These are phyloP conservation scores for Elaphomyces granulatus DNA, from an alignment of 495 filamentous ascomycete genomes.

Conservation along the genomic window DNA sequence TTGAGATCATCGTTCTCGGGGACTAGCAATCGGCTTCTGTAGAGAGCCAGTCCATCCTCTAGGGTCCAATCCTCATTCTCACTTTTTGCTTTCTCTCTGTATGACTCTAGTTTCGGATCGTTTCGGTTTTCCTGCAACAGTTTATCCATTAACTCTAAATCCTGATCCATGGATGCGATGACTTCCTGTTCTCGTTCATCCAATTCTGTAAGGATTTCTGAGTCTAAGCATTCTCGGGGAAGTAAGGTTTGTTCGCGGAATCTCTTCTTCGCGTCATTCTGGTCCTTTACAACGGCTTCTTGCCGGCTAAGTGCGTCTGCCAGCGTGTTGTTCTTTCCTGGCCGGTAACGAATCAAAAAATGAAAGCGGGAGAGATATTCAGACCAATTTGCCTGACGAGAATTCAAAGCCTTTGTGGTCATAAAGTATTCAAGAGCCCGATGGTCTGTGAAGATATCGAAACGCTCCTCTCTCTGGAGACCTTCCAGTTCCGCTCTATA, in stretches of 20 bases:
- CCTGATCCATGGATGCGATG: too few species aligned
- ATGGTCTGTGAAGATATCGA: slow-evolving; percentile 10
- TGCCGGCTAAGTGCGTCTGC: slow-evolving; percentile 9
- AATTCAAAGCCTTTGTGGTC: slow-evolving; percentile 9
- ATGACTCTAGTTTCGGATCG: too few species aligned
- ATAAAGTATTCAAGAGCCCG: slow-evolving; percentile 16
- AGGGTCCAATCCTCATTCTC: not conserved
- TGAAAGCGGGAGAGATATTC: slow-evolving; percentile 11
- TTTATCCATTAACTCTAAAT: too few species aligned
- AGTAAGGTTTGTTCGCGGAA: too few species aligned
- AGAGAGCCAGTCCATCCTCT: not conserved
- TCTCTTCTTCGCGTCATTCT: too few species aligned
- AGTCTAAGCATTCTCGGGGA: too few species aligned
- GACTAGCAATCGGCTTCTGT: not conserved
- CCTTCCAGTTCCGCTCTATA: slow-evolving; percentile 15
- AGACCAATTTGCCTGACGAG: slow-evolving; percentile 6
- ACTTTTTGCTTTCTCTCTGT: not conserved
- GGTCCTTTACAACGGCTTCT: too few species aligned
- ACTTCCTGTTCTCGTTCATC: too few species aligned
- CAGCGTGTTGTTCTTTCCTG: slow-evolving; percentile 5
- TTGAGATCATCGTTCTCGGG: not conserved
- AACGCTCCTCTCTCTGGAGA: not conserved
- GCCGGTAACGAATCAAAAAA: slow-evolving; percentile 4
- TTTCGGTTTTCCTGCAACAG: too few species aligned
- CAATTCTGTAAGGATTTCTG: too few species aligned